A percentile compares a stretch with the other conserved stretches of the same genome.
phyloP scores from a whole-genome alignment of 768 basidiomycete species.

The Crassisporium funariophilum region DNA sequence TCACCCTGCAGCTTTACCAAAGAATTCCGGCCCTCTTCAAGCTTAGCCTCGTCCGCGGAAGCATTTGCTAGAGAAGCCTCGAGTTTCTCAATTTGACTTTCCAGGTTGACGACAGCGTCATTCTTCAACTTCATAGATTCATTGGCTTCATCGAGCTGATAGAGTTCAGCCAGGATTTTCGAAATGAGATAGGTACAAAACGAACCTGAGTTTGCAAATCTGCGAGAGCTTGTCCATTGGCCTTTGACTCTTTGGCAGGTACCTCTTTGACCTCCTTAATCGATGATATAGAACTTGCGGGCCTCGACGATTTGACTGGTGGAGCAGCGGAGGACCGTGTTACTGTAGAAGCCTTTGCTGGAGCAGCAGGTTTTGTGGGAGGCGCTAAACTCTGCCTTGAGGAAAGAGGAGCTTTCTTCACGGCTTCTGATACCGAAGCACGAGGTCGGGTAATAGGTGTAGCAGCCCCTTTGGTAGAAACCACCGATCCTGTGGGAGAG shows the following conservation, averaged over 20 bases:
- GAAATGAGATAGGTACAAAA: slow-evolving; percentile 3
- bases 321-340: slow-evolving; percentile 34
- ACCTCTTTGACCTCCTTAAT: slow-evolving; percentile 71
- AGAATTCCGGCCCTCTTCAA: slow-evolving; percentile 43
- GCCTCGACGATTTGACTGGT: slow-evolving; percentile 44
- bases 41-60: slow-evolving; percentile 50
- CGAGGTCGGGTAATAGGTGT: slow-evolving; percentile 54
- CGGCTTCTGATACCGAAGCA: slow-evolving; percentile 67
- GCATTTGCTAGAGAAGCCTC: slow-evolving; percentile 51
- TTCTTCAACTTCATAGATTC: slow-evolving; percentile 57
- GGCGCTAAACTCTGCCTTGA: slow-evolving; percentile 46
- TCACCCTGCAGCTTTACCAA: slow-evolving; percentile 39
- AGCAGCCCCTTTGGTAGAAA: slow-evolving; percentile 46
- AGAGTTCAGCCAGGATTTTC: slow-evolving; percentile 6
- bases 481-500: slow-evolving; percentile 56
- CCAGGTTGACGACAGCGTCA: slow-evolving; percentile 50
- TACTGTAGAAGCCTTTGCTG: slow-evolving; percentile 31
- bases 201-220: slow-evolving; percentile 64
- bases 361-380: slow-evolving; percentile 32
- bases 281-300: slow-evolving; percentile 68
- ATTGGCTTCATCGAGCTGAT: slow-evolving; percentile 67
- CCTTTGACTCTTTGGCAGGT: slow-evolving; percentile 19
- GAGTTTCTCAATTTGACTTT: slow-evolving; percentile 52
- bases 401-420: slow-evolving; percentile 49
- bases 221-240: slow-evolving; percentile 42